A percentile compares a stretch with the other conserved stretches of the same genome.
These are phyloP conservation scores for Dissophora globulifera DNA, from an alignment of 192 early-diverging fungal species.

Conservation along the genomic window DNA sequence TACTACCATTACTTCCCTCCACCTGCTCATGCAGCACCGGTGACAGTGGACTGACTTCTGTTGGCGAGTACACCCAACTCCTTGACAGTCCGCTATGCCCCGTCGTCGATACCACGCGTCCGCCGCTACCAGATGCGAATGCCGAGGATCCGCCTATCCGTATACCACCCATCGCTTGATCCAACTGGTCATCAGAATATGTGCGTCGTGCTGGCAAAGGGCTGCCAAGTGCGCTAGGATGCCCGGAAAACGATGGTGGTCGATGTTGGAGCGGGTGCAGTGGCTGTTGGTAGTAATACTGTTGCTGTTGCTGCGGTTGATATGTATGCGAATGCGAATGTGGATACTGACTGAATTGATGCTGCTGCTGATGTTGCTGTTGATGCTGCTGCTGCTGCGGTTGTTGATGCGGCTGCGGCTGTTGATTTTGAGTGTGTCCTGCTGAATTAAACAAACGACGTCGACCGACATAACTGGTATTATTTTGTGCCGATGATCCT, in stretches of 20 bases:
- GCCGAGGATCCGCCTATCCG: background rate
- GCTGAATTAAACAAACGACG: constrained; percentile 1
- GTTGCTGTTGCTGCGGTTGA: constrained; percentile 13
- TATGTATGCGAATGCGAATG: background rate
- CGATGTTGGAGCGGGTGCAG: constrained; percentile 8
- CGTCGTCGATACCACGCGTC: constrained; percentile 26
- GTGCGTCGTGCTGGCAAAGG: background rate
- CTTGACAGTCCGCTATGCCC: constrained; percentile 35
- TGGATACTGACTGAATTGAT: constrained; percentile 7
- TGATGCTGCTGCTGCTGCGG: constrained; percentile 12
- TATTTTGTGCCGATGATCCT: constrained; percentile 19
- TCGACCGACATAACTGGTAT: constrained; percentile 17
- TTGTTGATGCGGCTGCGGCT: constrained; percentile 33
- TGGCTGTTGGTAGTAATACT: constrained; percentile 5
- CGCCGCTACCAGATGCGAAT: background rate
- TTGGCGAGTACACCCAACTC: constrained; percentile 40
- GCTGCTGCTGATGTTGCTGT: constrained; percentile 12
- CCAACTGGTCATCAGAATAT: constrained; percentile 29
- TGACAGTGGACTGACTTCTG: constrained; percentile 19
- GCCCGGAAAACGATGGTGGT: constrained; percentile 21
- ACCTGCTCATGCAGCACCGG: constrained; percentile 7
- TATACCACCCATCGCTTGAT: constrained; percentile 1
- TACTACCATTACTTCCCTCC: background rate
- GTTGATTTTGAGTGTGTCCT: no score
- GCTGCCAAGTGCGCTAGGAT: background rate